Base-by-base conservation (phyloP, 805 yeast genomes). In the Dipodascopsis tothii region DNA sequence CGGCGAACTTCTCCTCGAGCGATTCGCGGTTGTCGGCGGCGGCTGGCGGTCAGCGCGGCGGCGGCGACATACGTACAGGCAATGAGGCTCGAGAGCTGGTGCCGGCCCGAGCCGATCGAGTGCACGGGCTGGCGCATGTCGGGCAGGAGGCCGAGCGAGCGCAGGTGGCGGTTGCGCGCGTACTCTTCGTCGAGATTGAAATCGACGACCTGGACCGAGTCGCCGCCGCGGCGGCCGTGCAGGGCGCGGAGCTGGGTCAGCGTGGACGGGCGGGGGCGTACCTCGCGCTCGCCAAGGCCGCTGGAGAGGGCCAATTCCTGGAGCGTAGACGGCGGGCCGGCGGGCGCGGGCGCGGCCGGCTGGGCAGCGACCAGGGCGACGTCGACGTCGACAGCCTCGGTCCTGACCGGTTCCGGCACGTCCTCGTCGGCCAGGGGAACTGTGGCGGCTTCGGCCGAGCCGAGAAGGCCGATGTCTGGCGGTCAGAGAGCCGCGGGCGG, bases 111-210 rank as follows among this genome's bases (percentile, higher is more conserved):
- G 3, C 59, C 56, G 23, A 63, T 48, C 1, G 62, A 52, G 21
- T 50, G 50, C 9, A 64, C 60, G 4, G 64, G 64, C 33, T 44
- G 50, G 4, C 48, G 21, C 46, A 40, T 11, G 55, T 52, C 18
- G 65, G 61, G 30, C 68, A 55, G 19, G 59, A 59, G 1, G 73
- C 74, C 1, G 53, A 40, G 21, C 50, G 53, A 11, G 61, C 61
- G 30, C 32, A 61, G 49, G 14, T 54, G 36, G 21, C 56, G 58
- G 46, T 70, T 69, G 21, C 56, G 46, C 9, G 53, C 40, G 44
- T 71, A 71, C 45, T 69, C 70, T 9, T 64, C 58, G 39, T 58
- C 61, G 52, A 71, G 61, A 42, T 60, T 56, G 46, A 68, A 59
- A 18, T 69, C 71, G 6, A 62, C 58, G 9, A 66, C 50, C 14